phyloP scores from a whole-genome alignment of 371 early-diverging fungal genomes.

The Lichtheimia corymbifera region DNA sequence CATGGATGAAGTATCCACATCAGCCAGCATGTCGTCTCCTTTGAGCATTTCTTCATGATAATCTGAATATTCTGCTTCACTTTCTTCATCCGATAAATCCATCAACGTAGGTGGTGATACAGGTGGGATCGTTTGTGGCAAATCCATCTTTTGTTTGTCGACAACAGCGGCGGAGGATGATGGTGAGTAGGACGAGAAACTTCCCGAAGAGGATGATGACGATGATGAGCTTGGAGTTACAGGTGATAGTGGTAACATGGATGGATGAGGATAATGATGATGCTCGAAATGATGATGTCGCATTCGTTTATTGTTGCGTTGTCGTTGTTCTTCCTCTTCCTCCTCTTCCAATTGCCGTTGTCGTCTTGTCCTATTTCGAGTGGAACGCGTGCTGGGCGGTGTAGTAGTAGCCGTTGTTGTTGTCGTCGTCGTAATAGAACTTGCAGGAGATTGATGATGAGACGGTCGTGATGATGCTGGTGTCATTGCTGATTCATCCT shows the following conservation, averaged over 20 bases:
- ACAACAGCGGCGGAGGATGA: constrained; percentile 16
- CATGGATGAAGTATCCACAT: constrained; percentile 13
- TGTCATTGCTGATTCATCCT: background rate
- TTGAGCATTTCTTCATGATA: constrained; percentile 63
- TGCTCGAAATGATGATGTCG: constrained; percentile 13
- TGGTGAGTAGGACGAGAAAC: constrained; percentile 16
- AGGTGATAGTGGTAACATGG: constrained; percentile 13
- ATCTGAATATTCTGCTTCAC: constrained; percentile 54
- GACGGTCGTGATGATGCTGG: constrained; percentile 1
- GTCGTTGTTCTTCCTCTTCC: constrained; percentile 8
- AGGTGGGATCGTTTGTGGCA: background rate
- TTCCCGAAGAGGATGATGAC: constrained; percentile 4
- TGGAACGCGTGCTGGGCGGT: background rate
- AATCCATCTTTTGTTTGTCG: constrained; percentile 1
- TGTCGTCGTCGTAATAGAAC: background rate
- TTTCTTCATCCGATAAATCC: constrained; percentile 26
- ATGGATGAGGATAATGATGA: too few relatives aligned
- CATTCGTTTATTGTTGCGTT: constrained; percentile 11
- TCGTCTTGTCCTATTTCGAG: background rate
- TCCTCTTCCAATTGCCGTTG: background rate
- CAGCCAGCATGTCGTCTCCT: constrained; percentile 41
- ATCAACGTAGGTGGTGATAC: constrained; percentile 1
- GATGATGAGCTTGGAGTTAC: constrained; percentile 16
- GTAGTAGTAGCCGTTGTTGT: too few relatives aligned
- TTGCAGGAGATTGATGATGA: background rate